Base-by-base conservation (phyloP, 768 basidiomycete genomes). In the Rhodocollybia butyracea region DNA sequence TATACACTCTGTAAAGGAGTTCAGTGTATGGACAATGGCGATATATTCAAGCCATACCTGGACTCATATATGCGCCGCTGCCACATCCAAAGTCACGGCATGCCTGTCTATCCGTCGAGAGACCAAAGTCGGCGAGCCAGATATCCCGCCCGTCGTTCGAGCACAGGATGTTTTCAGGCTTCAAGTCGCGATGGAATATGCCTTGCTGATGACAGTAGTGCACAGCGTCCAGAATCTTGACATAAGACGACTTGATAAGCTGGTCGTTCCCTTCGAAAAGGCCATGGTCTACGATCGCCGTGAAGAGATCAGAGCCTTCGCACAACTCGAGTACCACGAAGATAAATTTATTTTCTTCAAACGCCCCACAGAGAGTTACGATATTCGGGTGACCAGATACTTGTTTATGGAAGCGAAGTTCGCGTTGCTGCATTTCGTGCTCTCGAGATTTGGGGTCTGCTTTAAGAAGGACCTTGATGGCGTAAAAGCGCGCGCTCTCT, bases 181-280 rank as follows among this genome's bases (percentile, higher is more conserved):
- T 94, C 63, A 94, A 79, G 63, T 94, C 91, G 24, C 91, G 87
- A 70, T 94, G 92, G 64, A 81, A 91, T 58, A 94, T 82, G 8
- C 83, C 82, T 40, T 76, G 74, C 40, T 72, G 66, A 63, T 94
- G 91, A 64, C 88, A 90, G 65, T 86, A 78, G 47, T 86, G 76
- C 41, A 94, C 81, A 1, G 88, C 88, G 59, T 91, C 88, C 51
- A 94, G 70, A 48, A 95, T 81, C 63, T 93, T 85, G 22, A 89
- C 60, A 68, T 90, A 93, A 30, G 84, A 79, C 30, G 69, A 66
- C 66, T 81, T 86, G 73, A 91, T 82, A 58, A 87, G 78, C 4
- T 68, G 66, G 58, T 82, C 80, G 59, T 90, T 79, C 41, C 81
- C 77, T 45, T 77, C 70, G 64, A 84, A 91, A 29, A 76, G 58